Evolutionary conservation across 305 asterid species (phyloP).

Genomic region (Solanum hybrid): DNA sequence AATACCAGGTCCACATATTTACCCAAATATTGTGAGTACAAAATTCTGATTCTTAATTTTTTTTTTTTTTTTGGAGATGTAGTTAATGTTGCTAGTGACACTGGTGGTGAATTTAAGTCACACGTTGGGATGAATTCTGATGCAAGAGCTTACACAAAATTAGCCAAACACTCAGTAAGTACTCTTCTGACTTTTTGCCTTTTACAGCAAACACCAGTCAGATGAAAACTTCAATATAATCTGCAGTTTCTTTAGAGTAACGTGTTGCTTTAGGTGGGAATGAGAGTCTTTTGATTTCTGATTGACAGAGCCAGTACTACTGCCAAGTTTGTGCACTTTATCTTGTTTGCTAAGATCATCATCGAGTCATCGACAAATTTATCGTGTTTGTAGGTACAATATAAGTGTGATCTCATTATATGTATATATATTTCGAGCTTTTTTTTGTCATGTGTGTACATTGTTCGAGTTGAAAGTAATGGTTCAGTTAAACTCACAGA

Average conservation of each 20-base stretch:
- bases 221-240: not conserved
- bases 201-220: not conserved
- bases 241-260: not conserved
- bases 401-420: not conserved
- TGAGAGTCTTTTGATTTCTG: not conserved
- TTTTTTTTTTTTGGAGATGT: not conserved
- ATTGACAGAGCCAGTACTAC: not conserved
- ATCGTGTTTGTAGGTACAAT: not conserved
- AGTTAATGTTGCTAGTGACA: not conserved
- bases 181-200: not conserved
- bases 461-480: not conserved
- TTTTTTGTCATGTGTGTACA: not conserved
- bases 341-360: not conserved
- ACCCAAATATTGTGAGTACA: constrained; percentile 1
- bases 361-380: not conserved
- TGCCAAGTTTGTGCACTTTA: not conserved
- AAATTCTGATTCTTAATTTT: not conserved
- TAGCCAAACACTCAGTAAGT: not conserved
- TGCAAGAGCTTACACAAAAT: not conserved
- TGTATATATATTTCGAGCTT: not conserved
- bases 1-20: not conserved
- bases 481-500: not conserved
- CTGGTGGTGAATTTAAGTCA: not conserved
- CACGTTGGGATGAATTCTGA: not conserved
- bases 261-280: not conserved